These are phyloP conservation scores for Clonostachys solani DNA, from an alignment of 2,329 filamentous ascomycete genomes.

Conservation along the genomic window DNA sequence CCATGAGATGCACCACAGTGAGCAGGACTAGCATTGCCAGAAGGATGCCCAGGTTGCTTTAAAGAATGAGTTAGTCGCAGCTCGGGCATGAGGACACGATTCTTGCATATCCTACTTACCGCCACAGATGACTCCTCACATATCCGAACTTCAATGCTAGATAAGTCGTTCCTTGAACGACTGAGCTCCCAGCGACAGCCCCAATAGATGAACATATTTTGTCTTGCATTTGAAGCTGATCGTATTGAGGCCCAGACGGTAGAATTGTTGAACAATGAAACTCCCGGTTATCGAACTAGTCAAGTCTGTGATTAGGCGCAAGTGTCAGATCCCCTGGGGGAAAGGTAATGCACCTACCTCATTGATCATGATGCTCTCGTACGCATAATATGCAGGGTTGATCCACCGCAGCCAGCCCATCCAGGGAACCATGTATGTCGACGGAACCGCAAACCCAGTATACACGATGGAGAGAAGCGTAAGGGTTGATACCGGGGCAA, in stretches of 20 bases:
- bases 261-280: conserved; percentile 51
- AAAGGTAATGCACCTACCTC: conserved; percentile 50
- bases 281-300: conserved; percentile 53
- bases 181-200: conserved; percentile 42
- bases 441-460: conserved; percentile 51
- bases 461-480: conserved; percentile 52
- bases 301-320: no score
- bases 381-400: conserved; percentile 72
- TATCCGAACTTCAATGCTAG: conserved; percentile 52
- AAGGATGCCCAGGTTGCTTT: conserved; percentile 56
- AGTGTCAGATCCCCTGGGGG: no score
- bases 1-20: conserved; percentile 20
- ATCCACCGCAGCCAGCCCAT: conserved; percentile 25
- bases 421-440: conserved; percentile 64
- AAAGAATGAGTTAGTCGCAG: no score
- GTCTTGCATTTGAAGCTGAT: conserved; percentile 25
- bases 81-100: no score
- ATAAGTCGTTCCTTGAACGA: conserved; percentile 55
- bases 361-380: conserved; percentile 78
- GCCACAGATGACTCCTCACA: conserved; percentile 42
- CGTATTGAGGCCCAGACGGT: conserved; percentile 24
- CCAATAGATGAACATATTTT: conserved; percentile 56
- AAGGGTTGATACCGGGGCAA: conserved; percentile 53
- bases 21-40: conserved; percentile 52
- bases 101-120: no score